These are phyloP conservation scores for Penicillium palitans DNA, from an alignment of 2,329 filamentous ascomycete genomes.

Conservation along the genomic window DNA sequence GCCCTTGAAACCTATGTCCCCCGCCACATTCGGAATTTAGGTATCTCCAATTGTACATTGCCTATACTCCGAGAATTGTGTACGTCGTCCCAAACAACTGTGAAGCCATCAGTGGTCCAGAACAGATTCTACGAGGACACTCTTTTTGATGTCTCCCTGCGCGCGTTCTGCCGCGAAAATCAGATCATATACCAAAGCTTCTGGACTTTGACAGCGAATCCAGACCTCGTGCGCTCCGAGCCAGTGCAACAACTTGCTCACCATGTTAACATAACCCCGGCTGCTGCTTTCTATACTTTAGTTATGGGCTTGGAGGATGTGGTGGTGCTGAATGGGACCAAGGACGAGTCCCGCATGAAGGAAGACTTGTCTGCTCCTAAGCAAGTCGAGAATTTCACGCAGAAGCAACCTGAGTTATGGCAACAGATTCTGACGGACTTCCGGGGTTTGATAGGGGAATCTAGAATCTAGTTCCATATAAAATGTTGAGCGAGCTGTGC, in stretches of 20 bases:
- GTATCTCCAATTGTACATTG: constrained; percentile 73
- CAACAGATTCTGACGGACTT: constrained; percentile 50
- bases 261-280: constrained; percentile 42
- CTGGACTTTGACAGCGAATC: constrained; percentile 63
- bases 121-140: constrained; percentile 69
- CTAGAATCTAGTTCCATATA: not conserved
- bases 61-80: constrained; percentile 57
- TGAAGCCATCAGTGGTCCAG: constrained; percentile 67
- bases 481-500: not conserved
- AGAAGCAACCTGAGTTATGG: constrained; percentile 54
- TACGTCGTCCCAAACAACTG: constrained; percentile 37
- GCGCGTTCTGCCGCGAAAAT: constrained; percentile 56
- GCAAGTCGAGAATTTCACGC: constrained; percentile 46
- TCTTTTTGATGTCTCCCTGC: constrained; percentile 60
- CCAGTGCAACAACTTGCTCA: constrained; percentile 55
- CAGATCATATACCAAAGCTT: constrained; percentile 60
- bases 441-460: constrained; percentile 43
- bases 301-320: constrained; percentile 54
- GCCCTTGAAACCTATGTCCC: constrained; percentile 68
- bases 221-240: constrained; percentile 48
- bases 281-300: constrained; percentile 58
- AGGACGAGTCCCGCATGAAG: constrained; percentile 52
- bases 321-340: constrained; percentile 59
- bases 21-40: constrained; percentile 62
- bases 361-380: constrained; percentile 52